phyloP scores from a whole-genome alignment of 345 rosid genomes.

The Bruguiera sexangula region DNA sequence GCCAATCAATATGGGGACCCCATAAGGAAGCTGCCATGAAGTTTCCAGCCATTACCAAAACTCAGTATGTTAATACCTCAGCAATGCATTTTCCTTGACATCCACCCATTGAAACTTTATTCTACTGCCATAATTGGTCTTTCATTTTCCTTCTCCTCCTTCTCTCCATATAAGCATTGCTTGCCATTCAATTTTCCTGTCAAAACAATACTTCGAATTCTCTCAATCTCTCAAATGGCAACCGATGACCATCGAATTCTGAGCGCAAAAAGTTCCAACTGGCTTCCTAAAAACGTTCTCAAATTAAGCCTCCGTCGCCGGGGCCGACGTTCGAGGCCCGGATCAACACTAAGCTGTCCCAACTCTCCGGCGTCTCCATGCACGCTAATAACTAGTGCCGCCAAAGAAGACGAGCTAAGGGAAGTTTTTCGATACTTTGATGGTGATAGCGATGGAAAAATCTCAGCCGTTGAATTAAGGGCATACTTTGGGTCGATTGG shows the following conservation, averaged over 20 bases:
- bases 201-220: too few relatives aligned
- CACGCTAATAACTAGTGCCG: background rate
- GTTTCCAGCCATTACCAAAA: background rate
- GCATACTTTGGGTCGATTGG: slow-evolving; percentile 67
- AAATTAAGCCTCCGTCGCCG: slow-evolving; percentile 26
- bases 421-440: slow-evolving; percentile 70
- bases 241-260: background rate
- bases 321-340: slow-evolving; percentile 15
- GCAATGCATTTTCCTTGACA: background rate
- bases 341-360: slow-evolving; percentile 18
- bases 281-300: slow-evolving; percentile 34
- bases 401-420: slow-evolving; percentile 40
- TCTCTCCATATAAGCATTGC: slow-evolving; percentile 1
- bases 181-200: background rate
- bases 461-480: slow-evolving; percentile 66
- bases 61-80: background rate
- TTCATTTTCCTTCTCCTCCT: background rate
- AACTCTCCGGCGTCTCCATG: slow-evolving; percentile 13
- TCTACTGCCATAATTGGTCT: background rate
- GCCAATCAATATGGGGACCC: slow-evolving; percentile 14
- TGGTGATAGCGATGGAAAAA: slow-evolving; percentile 64
- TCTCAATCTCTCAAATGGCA: slow-evolving; percentile 15
- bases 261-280: slow-evolving; percentile 27
- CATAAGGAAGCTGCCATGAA: slow-evolving; percentile 35
- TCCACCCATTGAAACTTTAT: slow-evolving; percentile 1